Evolutionary conservation across 805 yeast species (phyloP).

Genomic region (Candida stauntonica): DNA sequence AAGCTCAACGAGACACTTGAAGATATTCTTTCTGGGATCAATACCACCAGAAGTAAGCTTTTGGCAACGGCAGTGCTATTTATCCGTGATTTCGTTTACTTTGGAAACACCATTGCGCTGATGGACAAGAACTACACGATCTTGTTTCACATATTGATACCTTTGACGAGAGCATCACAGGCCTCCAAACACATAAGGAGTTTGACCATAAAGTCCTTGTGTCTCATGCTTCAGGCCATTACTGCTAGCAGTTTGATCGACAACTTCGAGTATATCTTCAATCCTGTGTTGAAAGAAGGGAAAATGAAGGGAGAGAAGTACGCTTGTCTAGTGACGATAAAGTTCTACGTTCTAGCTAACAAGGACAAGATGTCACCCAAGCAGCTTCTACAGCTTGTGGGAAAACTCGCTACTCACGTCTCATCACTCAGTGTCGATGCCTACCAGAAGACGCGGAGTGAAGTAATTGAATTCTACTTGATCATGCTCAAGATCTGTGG

Average conservation of each 20-base stretch:
- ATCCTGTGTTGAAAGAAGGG: slow-evolving; percentile 11
- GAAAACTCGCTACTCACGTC: slow-evolving; percentile 9
- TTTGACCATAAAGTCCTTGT: slow-evolving; percentile 21
- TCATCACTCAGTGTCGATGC: slow-evolving; percentile 16
- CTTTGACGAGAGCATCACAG: slow-evolving; percentile 22
- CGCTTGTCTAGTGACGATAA: slow-evolving; percentile 23
- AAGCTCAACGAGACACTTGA: slow-evolving; percentile 13
- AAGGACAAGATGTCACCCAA: slow-evolving; percentile 5
- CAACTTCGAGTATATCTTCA: slow-evolving; percentile 20
- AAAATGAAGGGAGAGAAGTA: slow-evolving; percentile 22
- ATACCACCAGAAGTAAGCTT: slow-evolving; percentile 18
- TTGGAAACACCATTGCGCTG: slow-evolving; percentile 15
- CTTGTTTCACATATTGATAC: slow-evolving; percentile 20
- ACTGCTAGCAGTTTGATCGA: slow-evolving; percentile 15
- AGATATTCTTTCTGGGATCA: slow-evolving; percentile 15
- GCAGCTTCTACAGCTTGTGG: slow-evolving; percentile 4
- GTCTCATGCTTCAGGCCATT: slow-evolving; percentile 24
- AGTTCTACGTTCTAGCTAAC: slow-evolving; percentile 19
- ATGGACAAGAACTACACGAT: slow-evolving; percentile 14
- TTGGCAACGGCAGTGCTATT: slow-evolving; percentile 19
- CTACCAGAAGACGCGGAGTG: slow-evolving; percentile 20
- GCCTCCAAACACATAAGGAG: slow-evolving; percentile 12
- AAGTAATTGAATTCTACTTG: slow-evolving; percentile 20
- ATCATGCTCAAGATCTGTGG: slow-evolving; percentile 8
- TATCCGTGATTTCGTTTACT: slow-evolving; percentile 22